phyloP scores from a whole-genome alignment of 169 alveolate genomes.

The Toxoplasma gondii region DNA sequence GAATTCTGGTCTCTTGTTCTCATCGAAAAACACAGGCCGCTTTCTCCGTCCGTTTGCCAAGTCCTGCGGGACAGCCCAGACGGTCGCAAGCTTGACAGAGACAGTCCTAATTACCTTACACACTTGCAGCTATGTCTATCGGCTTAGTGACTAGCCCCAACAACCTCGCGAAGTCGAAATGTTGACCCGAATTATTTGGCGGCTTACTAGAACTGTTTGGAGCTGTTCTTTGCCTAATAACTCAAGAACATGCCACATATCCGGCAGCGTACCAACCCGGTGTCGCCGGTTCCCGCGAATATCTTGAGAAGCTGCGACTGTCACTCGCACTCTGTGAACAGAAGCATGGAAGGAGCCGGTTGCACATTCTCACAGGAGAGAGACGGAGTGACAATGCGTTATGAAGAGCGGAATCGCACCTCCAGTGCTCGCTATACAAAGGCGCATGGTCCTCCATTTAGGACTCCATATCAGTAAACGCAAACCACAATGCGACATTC shows the following conservation, averaged over 20 bases:
- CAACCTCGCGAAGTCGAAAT: too few species aligned
- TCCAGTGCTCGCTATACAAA: background rate
- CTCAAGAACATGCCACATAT: slow-evolving; percentile 64
- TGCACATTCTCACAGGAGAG: background rate
- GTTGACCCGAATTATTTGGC: background rate
- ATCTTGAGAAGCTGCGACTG: slow-evolving; percentile 35
- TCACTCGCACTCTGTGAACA: slow-evolving; percentile 50
- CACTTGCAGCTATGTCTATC: too few species aligned
- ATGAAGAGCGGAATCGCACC: background rate
- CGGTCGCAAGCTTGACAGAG: too few species aligned
- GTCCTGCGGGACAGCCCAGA: background rate
- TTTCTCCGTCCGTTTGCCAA: background rate
- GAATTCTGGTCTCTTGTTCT: background rate
- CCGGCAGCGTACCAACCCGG: slow-evolving; percentile 57
- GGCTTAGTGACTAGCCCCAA: too few species aligned
- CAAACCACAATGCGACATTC: background rate
- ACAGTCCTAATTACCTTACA: too few species aligned
- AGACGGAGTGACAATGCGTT: background rate
- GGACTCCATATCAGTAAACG: background rate
- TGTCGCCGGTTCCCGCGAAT: background rate
- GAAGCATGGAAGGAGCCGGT: background rate
- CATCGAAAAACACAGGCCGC: background rate
- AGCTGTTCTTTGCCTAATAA: slow-evolving; percentile 33
- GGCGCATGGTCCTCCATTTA: background rate
- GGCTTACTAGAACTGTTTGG: slow-evolving; percentile 47